These are phyloP conservation scores for Aureobasidium melanogenum DNA, from an alignment of 2,329 filamentous ascomycete species.

Conservation along the genomic window DNA sequence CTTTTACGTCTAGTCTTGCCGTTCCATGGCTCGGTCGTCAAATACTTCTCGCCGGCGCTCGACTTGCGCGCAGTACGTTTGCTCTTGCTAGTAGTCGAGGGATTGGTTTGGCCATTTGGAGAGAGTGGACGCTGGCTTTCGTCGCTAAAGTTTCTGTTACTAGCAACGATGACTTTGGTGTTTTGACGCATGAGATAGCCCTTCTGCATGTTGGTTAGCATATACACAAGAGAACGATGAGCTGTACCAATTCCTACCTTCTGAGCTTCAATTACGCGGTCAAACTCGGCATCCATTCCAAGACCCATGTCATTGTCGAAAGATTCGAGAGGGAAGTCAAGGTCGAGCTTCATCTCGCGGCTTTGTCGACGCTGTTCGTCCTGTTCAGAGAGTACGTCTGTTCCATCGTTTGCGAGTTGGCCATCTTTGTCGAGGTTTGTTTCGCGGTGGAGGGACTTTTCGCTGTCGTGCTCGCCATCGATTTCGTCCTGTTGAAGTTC, in stretches of 20 bases:
- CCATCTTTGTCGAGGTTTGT: conserved; percentile 19
- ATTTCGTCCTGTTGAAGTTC: neutral
- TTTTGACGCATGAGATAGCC: conserved; percentile 98
- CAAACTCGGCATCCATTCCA: conserved; percentile 85
- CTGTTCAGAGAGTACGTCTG: neutral
- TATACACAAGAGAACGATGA: neutral
- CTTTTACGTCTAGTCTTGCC: conserved; percentile 62
- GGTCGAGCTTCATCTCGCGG: conserved; percentile 25
- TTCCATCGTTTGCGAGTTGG: neutral
- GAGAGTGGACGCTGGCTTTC: conserved; percentile 38
- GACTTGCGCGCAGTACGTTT: conserved; percentile 63
- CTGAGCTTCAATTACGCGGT: conserved; percentile 89
- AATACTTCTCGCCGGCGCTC: conserved; percentile 67
- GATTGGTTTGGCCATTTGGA: conserved; percentile 3
- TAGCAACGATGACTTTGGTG: conserved; percentile 93
- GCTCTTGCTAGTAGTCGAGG: conserved; percentile 33
- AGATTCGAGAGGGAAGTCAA: conserved; percentile 73
- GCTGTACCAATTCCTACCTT: conserved; percentile 60
- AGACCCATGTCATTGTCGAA: conserved; percentile 61
- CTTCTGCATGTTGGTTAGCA: conserved; percentile 56
- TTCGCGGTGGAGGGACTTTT: conserved; percentile 13
- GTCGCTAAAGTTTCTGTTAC: conserved; percentile 50
- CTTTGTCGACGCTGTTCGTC: conserved; percentile 13
- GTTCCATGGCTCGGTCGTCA: conserved; percentile 97
- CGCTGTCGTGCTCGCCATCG: neutral